Conservation (phyloP, 768 basidiomycete species). For the Kwoniella dendrophila region DNA sequence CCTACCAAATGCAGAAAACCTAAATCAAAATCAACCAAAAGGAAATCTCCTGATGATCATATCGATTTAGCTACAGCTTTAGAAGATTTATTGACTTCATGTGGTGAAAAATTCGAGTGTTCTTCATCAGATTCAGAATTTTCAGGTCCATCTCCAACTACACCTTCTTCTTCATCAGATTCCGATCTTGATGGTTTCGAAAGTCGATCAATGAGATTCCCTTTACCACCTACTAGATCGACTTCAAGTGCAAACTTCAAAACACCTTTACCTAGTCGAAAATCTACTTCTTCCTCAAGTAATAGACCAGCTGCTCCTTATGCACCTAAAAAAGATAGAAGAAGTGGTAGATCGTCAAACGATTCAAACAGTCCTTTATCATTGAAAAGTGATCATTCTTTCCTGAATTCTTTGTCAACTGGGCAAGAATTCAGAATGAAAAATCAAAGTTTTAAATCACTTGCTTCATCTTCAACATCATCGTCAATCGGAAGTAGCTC, state of each 20-base stretch:
- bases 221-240: conserved; percentile 14
- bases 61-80: conserved; percentile 36
- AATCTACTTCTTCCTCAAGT: not conserved
- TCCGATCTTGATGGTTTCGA: conserved; percentile 6
- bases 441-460: not conserved
- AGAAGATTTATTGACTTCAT: conserved; percentile 28
- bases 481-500: conserved; percentile 10
- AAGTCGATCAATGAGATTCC: conserved; percentile 13
- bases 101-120: conserved; percentile 36
- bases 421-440: not conserved
- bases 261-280: conserved; percentile 4
- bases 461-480: not conserved
- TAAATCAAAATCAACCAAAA: not conserved
- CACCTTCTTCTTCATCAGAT: not conserved
- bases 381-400: conserved; percentile 24
- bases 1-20: conserved; percentile 18
- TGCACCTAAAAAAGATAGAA: conserved; percentile 14
- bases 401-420: conserved; percentile 11
- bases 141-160: conserved; percentile 13
- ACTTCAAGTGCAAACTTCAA: conserved; percentile 1
- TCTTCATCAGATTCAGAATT: conserved; percentile 11
- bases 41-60: conserved; percentile 19
- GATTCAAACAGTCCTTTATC: not conserved
- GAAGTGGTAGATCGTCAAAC: not conserved
- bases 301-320: not conserved